These are phyloP conservation scores for Colletotrichum sp. DNA, from an alignment of 2,329 filamentous ascomycete genomes.

Conservation along the genomic window DNA sequence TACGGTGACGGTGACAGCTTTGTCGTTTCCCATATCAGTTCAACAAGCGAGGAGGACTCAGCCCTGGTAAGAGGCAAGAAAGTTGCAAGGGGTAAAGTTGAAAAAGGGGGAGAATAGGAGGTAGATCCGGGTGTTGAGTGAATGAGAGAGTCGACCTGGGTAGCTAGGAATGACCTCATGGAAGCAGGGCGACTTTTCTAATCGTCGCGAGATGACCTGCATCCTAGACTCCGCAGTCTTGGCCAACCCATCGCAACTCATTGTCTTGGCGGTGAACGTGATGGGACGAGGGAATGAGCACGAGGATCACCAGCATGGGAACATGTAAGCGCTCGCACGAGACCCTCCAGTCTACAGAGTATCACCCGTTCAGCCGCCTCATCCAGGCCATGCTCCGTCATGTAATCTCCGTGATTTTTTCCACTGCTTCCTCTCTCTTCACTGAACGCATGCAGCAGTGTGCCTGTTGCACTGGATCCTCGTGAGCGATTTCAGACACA, in stretches of 20 bases:
- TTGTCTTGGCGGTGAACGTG: not conserved
- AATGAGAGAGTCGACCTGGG: not conserved
- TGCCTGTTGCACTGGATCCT: not conserved
- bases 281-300: not conserved
- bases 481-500: slow-evolving; percentile 1
- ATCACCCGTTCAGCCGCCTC: not conserved
- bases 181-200: not conserved
- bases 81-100: not conserved
- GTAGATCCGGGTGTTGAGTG: not conserved
- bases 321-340: not conserved
- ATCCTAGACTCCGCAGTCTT: not conserved
- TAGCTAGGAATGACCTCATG: not conserved
- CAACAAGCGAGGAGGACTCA: not conserved
- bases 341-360: not conserved
- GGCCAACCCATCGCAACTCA: not conserved
- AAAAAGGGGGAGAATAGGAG: not conserved
- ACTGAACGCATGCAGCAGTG: not conserved
- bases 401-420: not conserved
- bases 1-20: not conserved
- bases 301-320: not conserved
- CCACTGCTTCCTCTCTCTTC: not conserved
- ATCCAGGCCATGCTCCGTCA: not conserved
- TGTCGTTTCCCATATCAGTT: not conserved
- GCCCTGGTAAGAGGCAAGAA: not conserved
- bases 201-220: not conserved